Conservation (phyloP, 495 filamentous ascomycete genomes). For the Stereocaulon alpinum region DNA sequence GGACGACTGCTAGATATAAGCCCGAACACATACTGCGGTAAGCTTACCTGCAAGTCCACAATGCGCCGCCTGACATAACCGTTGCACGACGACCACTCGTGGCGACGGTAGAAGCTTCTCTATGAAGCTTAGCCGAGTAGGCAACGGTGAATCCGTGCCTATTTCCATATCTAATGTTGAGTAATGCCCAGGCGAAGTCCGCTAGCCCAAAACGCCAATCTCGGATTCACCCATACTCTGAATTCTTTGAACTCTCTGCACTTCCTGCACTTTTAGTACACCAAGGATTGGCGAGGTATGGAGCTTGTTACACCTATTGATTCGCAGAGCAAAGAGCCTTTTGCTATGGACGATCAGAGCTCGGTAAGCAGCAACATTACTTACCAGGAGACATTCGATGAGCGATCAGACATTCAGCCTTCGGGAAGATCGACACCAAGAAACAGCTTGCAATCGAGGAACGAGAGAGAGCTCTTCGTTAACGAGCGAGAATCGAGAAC, state of each 20-base stretch:
- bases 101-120: not conserved
- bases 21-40: too few species aligned
- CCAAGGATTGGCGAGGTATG: not conserved
- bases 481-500: too few species aligned
- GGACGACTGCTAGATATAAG: not conserved
- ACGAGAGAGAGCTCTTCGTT: too few species aligned
- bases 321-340: slow-evolving; percentile 1
- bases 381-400: slow-evolving; percentile 1
- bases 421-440: not conserved
- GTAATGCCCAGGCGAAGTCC: not conserved
- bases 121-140: not conserved
- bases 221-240: not conserved
- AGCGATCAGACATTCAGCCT: not conserved
- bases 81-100: not conserved
- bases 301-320: not conserved
- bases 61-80: not conserved
- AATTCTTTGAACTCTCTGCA: not conserved
- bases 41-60: not conserved
- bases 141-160: not conserved
- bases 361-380: not conserved
- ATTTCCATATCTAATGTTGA: not conserved
- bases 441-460: too few species aligned
- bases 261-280: not conserved
- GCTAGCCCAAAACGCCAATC: not conserved
- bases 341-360: slow-evolving; percentile 7